Base-by-base conservation (phyloP, 352 stramenopile species). In the Pythium scleroteichum region DNA sequence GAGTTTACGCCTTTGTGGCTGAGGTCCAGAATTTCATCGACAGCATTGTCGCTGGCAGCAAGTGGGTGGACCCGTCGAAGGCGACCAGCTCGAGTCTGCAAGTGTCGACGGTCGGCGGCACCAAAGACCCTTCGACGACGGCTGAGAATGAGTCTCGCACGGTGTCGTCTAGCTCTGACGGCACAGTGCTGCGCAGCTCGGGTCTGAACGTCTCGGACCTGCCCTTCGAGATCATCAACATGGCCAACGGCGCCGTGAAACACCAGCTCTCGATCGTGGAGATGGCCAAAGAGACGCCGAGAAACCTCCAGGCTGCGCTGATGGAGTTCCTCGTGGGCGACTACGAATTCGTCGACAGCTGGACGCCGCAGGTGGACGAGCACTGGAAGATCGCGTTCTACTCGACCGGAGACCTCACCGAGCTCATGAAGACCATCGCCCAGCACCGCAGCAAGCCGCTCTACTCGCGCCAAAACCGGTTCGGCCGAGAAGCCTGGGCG, bases 171-270 rank as follows among this genome's bases (percentile, higher is more conserved):
- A 33, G 22, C 9, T 19, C 19, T 1, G 47, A 60, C 14, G 40
- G 38, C 27, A 41, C 54, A 2, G 53, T 63, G 7, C n/a, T 59
- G 26, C 48, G 62, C 17, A 60, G 46, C 33, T 40, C 26, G 16
- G 42, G 9, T 10, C 10, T 32, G 23, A 71, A 65, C 50, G 42
- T 52, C 33, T 62, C 38, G 6, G 53, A 52, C 20, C 26, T 57
- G 22, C 65, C 66, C 33, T 74, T 77, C 35, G 69, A 76, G 52
- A 63, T 73, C 27, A 65, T 76, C 32, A 62, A 74, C 53, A 69
- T 63, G 48, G 66, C 69, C 7, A 68, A 51, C 7, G 57, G 59
- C 19, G 29, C 59, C 1, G 53, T 71, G 35, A 39, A 53, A 10
- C 61, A 69, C 27, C 65, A 77, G 46, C 55, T 74, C 10, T 74